These are phyloP conservation scores for Zoysia matrella DNA, from an alignment of 202 grass and related monocot species.

Conservation along the genomic window DNA sequence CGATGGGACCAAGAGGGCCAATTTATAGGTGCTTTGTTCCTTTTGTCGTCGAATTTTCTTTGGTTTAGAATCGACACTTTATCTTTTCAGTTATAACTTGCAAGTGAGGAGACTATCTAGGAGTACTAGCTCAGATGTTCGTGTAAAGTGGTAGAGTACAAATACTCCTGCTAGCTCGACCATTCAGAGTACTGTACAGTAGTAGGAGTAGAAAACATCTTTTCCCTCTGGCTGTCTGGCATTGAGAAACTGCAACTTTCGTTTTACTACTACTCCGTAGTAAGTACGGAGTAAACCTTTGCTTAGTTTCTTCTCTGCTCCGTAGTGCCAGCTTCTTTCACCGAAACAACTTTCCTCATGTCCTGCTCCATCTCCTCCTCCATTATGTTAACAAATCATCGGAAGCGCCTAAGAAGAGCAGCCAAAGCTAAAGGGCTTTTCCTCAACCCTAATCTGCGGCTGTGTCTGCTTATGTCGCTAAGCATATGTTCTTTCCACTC, in stretches of 20 bases:
- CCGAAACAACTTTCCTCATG: no score
- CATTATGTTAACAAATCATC: constrained; percentile 15
- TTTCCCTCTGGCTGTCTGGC: neutral
- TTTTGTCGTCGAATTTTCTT: constrained; percentile 42
- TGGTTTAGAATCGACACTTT: no score
- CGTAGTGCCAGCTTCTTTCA: constrained; percentile 17
- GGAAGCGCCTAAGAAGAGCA: no score
- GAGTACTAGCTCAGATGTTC: neutral
- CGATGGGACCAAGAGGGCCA: constrained; percentile 32
- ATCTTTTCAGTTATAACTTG: neutral
- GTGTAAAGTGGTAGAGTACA: no score
- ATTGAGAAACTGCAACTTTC: neutral
- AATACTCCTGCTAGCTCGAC: no score
- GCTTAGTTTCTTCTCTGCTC: neutral
- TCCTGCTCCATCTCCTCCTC: neutral
- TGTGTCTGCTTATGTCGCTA: neutral
- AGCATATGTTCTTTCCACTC: constrained; percentile 55
- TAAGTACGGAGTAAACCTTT: neutral
- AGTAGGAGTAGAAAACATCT: no score
- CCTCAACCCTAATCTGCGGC: constrained; percentile 34
- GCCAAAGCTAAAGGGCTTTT: constrained; percentile 43
- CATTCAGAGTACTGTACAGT: no score
- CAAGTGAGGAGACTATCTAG: neutral
- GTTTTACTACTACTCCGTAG: no score
- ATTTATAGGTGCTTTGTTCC: constrained; percentile 43